Evolutionary conservation across 495 filamentous ascomycete species (phyloP), one percentile per base, ranked within the genome.

Genomic region (Neurospora hispaniola): DNA sequence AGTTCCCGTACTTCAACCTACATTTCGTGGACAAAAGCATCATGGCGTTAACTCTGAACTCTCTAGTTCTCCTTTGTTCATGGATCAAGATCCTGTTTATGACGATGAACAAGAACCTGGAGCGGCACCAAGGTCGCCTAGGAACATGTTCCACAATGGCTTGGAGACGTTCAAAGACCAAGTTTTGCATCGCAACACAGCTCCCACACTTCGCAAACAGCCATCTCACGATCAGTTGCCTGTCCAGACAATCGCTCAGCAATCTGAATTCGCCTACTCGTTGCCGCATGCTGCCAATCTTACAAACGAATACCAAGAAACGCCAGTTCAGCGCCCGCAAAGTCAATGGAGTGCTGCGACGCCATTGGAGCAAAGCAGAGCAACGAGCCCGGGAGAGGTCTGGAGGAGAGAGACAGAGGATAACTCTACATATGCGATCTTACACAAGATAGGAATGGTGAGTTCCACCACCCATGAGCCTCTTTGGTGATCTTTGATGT

Each of bases 361-460:
- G 12, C 35, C 27, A 9, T 66, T 27, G 1, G 54, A 38, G 27
- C 23, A 38, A 9, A 35, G 54, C 27, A 38, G 11, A 11, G 18
- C 8, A 4, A 31, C 7, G 27, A 23, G 3, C 6, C 71, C 73
- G 5, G 73, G 73, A 31, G 69, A 74, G 12, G 38, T 74, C 5
- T 75, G 76, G 76, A 74, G 59, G 23, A 40, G 71, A 14, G 74
- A 43, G 2, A 71, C 74, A 5, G 70, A 46, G 5, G 74, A 75
- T 39, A 69, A 74, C 46, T 71, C 73, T 16, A 71, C 66, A 8
- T 73, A 72, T 7, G 69, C 42, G 2, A 59, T 79, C 20, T 9
- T 76, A 38, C 73, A 72, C 27, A 73, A 68, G 12, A 74, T 79
- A 42, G 70, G 73, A 2, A 73, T 54, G 35, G 77, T 78, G 40